Evolutionary conservation across 2,329 filamentous ascomycete species (phyloP).

Genomic region (Sclerotinia spermophila): DNA sequence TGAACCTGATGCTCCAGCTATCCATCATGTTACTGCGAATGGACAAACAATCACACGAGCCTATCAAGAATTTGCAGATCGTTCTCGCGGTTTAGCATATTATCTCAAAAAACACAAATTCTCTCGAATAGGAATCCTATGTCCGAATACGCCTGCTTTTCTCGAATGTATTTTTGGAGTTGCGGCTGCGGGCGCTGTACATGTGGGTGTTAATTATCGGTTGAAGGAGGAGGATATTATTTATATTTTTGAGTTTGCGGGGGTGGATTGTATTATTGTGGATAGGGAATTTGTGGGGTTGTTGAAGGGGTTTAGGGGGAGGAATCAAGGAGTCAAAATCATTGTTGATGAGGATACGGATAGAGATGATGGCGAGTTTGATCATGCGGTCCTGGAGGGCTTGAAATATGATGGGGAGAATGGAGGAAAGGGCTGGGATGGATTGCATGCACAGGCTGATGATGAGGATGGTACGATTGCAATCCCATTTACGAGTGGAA

Average conservation of each 20-base stretch:
- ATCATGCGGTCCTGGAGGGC: constrained; percentile 79
- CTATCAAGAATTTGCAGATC: constrained; percentile 80
- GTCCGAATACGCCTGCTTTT: constrained; percentile 92
- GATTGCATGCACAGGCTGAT: constrained; percentile 63
- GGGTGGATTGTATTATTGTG: constrained; percentile 82
- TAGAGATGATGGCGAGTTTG: constrained; percentile 72
- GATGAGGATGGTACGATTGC: constrained; percentile 81
- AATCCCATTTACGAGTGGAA: constrained; percentile 90
- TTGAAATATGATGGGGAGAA: constrained; percentile 64
- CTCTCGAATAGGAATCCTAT: constrained; percentile 78
- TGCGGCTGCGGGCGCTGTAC: constrained; percentile 72
- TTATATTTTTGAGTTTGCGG: constrained; percentile 86
- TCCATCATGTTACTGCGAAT: constrained; percentile 82
- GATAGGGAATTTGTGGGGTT: constrained; percentile 75
- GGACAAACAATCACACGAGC: constrained; percentile 68
- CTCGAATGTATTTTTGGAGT: constrained; percentile 88
- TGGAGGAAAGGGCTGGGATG: constrained; percentile 71
- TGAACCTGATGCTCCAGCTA: constrained; percentile 79
- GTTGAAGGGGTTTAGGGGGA: constrained; percentile 61
- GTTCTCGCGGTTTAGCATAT: constrained; percentile 83
- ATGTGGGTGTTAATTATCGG: constrained; percentile 70
- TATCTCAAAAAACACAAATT: constrained; percentile 72
- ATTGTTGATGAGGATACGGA: constrained; percentile 83
- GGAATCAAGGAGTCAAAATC: constrained; percentile 61
- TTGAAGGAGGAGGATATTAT: constrained; percentile 80